A percentile compares a stretch with the other conserved stretches of the same genome.
Evolutionary conservation across 208 protist genomes (phyloP).

Genomic region (Trypanosoma scelopori): DNA sequence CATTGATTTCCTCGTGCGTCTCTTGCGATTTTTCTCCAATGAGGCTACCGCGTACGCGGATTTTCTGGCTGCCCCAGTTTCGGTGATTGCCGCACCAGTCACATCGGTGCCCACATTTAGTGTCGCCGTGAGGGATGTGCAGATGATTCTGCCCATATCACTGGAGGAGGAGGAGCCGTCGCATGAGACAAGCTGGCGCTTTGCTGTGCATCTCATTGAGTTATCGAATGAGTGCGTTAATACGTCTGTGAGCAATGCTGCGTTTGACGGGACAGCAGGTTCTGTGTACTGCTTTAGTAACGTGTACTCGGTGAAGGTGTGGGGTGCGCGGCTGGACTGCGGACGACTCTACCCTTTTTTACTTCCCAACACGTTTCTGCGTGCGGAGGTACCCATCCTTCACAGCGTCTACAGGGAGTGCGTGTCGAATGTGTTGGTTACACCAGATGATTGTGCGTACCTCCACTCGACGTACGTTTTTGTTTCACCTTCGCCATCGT

Average conservation of each 20-base stretch:
- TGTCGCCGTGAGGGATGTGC: slow-evolving; percentile 3
- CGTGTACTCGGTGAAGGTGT: slow-evolving; percentile 10
- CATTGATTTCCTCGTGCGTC: not conserved
- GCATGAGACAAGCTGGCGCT: not conserved
- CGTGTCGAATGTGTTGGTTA: slow-evolving; percentile 3
- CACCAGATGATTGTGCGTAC: slow-evolving; percentile 12
- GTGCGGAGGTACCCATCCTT: slow-evolving; percentile 1
- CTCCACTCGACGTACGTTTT: slow-evolving; percentile 15
- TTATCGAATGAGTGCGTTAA: slow-evolving; percentile 15
- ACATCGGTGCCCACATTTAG: slow-evolving; percentile 9
- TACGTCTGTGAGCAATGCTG: not conserved
- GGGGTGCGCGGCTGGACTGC: not conserved
- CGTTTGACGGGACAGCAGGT: not conserved
- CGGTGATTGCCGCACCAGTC: not conserved
- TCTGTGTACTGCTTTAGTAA: slow-evolving; percentile 10
- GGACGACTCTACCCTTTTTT: slow-evolving; percentile 4
- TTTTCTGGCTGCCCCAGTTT: not conserved
- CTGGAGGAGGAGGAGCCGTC: not conserved
- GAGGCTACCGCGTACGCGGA: slow-evolving; percentile 6
- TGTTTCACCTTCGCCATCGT: not conserved
- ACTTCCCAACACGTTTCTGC: slow-evolving; percentile 8
- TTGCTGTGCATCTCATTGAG: not conserved
- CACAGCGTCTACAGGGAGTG: slow-evolving; percentile 12
- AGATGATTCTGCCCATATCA: slow-evolving; percentile 1
- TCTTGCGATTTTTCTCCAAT: slow-evolving; percentile 6